Conservation (phyloP, 331 rosid genomes). For the Phaseolus coccineus region DNA sequence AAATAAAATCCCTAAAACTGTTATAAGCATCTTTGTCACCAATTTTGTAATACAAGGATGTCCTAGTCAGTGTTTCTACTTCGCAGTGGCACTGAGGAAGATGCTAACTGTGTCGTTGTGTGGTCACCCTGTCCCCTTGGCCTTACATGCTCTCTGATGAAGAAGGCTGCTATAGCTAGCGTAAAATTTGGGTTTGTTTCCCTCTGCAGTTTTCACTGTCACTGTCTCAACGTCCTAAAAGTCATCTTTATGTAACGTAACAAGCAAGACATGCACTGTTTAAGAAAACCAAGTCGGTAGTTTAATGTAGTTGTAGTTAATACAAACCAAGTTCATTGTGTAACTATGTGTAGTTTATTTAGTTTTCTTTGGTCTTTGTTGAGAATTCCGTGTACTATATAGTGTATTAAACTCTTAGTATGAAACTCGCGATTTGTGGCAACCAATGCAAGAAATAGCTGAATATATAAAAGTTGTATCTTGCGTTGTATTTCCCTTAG, state of each 20-base stretch:
- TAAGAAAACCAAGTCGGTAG: constrained; percentile 2
- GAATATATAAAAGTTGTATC: constrained; percentile 17
- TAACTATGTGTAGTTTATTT: background rate
- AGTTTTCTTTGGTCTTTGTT: constrained; percentile 8
- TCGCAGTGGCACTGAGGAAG: constrained; percentile 21
- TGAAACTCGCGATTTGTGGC: constrained; percentile 17
- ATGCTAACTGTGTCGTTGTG: constrained; percentile 29
- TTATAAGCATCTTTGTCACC: constrained; percentile 5
- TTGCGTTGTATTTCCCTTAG: constrained; percentile 38
- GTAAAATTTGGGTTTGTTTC: constrained; percentile 45
- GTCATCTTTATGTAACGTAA: constrained; percentile 40
- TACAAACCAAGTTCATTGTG: background rate
- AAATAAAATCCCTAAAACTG: background rate
- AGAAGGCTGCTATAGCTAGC: constrained; percentile 1
- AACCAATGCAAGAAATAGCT: constrained; percentile 1
- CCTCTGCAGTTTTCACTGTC: background rate
- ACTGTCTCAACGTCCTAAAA: constrained; percentile 31
- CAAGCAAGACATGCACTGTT: constrained; percentile 26
- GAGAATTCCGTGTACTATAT: background rate
- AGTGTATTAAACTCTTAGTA: background rate
- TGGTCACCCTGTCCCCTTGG: constrained; percentile 28
- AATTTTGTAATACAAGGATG: constrained; percentile 22
- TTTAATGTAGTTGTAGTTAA: background rate
- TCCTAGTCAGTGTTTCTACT: background rate
- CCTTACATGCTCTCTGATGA: background rate